Base-by-base conservation (phyloP, 179 eudicot species). In the Corrigiola litoralis region DNA sequence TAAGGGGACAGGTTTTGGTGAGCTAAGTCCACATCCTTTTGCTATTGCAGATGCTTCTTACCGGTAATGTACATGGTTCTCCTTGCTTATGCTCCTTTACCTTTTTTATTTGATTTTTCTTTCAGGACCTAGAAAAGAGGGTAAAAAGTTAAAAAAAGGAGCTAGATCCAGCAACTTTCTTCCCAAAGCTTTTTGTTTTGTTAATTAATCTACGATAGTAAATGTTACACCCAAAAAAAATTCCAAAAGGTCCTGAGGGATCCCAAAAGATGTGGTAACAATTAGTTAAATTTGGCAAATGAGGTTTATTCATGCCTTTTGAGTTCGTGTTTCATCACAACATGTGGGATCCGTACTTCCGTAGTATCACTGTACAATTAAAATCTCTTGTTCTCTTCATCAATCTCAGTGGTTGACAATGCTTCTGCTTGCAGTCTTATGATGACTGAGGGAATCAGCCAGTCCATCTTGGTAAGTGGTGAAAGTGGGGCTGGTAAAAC, bases 401-500 rank as follows among this genome's bases (percentile, higher is more conserved):
- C 6, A 27, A 25, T 25, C 64, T 47, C 25, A 29, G 13, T 12
- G n/a, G 25, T 9, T 53, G 14, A 38, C 72, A 42, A 18, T 73
- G 38, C 41, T 17, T 48, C 63, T 74, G 61, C 25, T 33, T 75
- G 74, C 92, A 92, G 98, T 68, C 87, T 87, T 58, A 92, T 92
- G 98, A 89, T 89, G 63, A 84, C 87, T 64, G 98, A 92, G 33
- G 95, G 96, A 48, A 72, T 87, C 66, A 92, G 98, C 73, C 96
- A 92, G 80, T 84, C 98, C 17, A 92, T 92, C 72, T 81, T 92
- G 80, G 98, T 92, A 40, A 92, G 98, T 76, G 98, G 98, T 21
- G 98, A 92, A 76, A 92, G 98, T 81, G 96, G 98, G 70, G 98
- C 98, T 11, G 98, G 98, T 67, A 92, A 92, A 87, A 92, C 98